phyloP scores from a whole-genome alignment of 768 basidiomycete species.

The Lactarius hatsudake region DNA sequence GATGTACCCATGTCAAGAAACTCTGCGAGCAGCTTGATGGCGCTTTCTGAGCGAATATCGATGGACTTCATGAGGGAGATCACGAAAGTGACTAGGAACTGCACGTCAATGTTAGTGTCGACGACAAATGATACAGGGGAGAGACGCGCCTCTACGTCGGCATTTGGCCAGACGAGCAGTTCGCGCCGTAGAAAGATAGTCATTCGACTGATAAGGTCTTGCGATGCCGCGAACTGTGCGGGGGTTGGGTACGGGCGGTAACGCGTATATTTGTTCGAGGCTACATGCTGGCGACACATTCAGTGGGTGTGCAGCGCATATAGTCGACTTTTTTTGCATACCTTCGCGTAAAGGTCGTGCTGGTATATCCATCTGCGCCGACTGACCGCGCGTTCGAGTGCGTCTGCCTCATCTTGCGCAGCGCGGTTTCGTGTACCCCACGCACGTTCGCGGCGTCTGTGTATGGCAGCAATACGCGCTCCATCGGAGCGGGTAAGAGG shows the following conservation, averaged over 20 bases:
- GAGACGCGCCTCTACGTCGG: conserved; percentile 80
- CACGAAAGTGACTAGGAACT: no score
- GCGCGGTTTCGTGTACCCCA: conserved; percentile 56
- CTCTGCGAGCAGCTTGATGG: conserved; percentile 79
- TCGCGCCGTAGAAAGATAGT: conserved; percentile 83
- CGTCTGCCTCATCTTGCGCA: conserved; percentile 58
- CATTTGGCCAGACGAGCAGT: conserved; percentile 78
- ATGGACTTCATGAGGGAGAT: no score
- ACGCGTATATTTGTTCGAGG: conserved; percentile 80
- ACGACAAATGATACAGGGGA: neutral
- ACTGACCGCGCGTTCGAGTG: conserved; percentile 70
- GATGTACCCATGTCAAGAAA: conserved; percentile 79
- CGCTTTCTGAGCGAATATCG: no score
- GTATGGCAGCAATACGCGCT: conserved; percentile 20
- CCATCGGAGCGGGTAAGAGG: conserved; percentile 28
- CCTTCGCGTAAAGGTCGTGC: conserved; percentile 82
- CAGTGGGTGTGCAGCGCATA: conserved; percentile 1
- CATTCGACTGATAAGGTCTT: conserved; percentile 74
- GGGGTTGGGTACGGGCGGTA: conserved; percentile 94
- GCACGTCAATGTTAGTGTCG: conserved; percentile 10
- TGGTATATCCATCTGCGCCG: conserved; percentile 78
- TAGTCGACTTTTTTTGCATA: conserved; percentile 34
- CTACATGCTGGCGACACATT: conserved; percentile 66
- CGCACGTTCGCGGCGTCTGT: conserved; percentile 41
- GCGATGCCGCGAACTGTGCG: conserved; percentile 74